Base-by-base conservation (phyloP, 306 rosid species). In the Luffa acutangula region DNA sequence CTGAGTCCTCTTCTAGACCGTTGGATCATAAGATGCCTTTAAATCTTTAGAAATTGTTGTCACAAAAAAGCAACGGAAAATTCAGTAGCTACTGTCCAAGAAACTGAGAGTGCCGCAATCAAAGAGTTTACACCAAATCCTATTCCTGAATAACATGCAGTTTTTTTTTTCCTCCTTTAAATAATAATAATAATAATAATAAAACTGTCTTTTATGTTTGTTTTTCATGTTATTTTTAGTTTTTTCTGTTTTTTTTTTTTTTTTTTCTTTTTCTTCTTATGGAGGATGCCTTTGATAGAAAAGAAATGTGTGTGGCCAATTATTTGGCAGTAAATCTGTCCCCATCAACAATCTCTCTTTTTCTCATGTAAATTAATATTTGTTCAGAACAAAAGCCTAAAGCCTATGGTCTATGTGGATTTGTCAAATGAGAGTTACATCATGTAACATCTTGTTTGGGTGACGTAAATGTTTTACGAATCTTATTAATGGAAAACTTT, bases 251-350 rank as follows among this genome's bases (percentile, higher is more conserved):
- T 5, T 9, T 41, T 17, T 0, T 4, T 14, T 4, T 64, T 12
- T 5, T 1, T 33, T 33, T 12, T 34, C 8, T 9, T 34, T 3
- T 3, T 63, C n/a, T 63, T 60, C 6, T 9, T 9, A 12, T 46
- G 12, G 52, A 46, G 52, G 52, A 46, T 49, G 15, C 54, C 54
- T 49, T 10, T 2, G 54, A 12, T 11, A 20, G 64, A 58, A 34
- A 34, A 2, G 46, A 64, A 34, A 21, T 6, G 11, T 12, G 11
- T 12, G 9, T 13, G 13, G 21, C 37, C 77, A 72, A 72, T 72
- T 72, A 72, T 72, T 72, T 72, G 77, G 58, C 42, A 72, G 77
- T 72, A 13, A 72, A 72, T 49, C 11, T 72, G 21, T 72, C 77
- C 25, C 34, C 21, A 72, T 72, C 77, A 48, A 4, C 53, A 9